Percentiles rank a stretch among this genome's conserved stretches.
These are phyloP conservation scores for Thinopyrum elongatum DNA, from an alignment of 176 grass and related monocot species.

Conservation along the genomic window DNA sequence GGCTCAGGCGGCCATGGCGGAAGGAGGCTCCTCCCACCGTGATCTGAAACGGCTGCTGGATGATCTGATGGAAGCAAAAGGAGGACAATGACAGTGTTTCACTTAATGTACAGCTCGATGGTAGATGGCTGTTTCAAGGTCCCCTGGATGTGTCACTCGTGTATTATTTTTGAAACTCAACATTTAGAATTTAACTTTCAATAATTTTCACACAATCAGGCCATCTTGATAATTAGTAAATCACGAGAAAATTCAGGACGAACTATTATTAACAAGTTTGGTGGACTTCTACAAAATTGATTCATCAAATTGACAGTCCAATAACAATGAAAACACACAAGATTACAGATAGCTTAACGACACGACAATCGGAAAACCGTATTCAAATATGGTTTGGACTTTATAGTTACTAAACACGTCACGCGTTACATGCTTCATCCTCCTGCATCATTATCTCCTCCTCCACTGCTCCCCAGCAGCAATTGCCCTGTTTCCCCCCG, in stretches of 20 bases:
- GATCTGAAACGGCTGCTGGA: slow-evolving; percentile 20
- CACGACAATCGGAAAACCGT: background rate
- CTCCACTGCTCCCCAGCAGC: slow-evolving; percentile 42
- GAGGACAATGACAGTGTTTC: background rate
- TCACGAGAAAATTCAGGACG: background rate
- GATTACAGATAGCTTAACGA: background rate
- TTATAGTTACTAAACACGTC: background rate
- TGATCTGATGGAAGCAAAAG: background rate
- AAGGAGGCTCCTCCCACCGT: slow-evolving; percentile 24
- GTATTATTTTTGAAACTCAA: background rate
- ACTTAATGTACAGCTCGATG: too few relatives aligned
- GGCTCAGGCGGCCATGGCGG: background rate
- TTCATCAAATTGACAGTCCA: background rate
- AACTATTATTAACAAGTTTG: background rate
- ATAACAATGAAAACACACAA: background rate
- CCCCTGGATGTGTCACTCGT: background rate
- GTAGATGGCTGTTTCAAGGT: background rate
- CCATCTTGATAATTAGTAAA: background rate
- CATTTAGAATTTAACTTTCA: background rate
- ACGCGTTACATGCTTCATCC: slow-evolving; percentile 24
- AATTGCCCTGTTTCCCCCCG: slow-evolving; percentile 10
- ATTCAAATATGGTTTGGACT: background rate
- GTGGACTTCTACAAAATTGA: background rate
- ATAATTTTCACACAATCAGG: background rate
- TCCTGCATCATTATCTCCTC: slow-evolving; percentile 65